These are phyloP conservation scores for Eucalyptus coolabah DNA, from an alignment of 345 rosid genomes.

Conservation along the genomic window DNA sequence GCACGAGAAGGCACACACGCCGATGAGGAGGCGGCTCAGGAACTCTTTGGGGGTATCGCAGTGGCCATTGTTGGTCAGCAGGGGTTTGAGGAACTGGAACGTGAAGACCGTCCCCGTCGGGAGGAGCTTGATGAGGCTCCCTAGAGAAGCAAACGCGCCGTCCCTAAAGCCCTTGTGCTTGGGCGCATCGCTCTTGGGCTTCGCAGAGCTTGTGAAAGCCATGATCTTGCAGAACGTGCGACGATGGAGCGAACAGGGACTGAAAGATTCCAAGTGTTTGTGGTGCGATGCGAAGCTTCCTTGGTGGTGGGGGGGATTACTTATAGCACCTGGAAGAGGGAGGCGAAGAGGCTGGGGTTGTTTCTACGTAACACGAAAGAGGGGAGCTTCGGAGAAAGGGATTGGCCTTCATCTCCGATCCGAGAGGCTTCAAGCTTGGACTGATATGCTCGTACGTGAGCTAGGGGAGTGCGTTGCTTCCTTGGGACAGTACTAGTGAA, in stretches of 20 bases:
- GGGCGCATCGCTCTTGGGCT: not conserved
- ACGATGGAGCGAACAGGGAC: not conserved
- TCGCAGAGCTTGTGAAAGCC: not conserved
- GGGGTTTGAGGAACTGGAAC: constrained; percentile 67
- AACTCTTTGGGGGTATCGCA: constrained; percentile 37
- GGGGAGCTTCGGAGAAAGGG: not conserved
- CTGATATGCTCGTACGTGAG: not conserved
- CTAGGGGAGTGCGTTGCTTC: no score
- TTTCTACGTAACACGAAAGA: constrained; percentile 6
- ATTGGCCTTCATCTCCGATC: not conserved
- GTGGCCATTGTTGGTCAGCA: constrained; percentile 58
- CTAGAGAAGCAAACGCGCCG: constrained; percentile 33
- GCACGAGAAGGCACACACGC: constrained; percentile 52
- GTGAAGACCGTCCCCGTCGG: constrained; percentile 79
- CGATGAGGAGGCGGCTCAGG: constrained; percentile 27
- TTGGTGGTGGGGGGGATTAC: not conserved
- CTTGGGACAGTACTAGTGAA: no score
- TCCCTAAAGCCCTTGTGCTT: constrained; percentile 8
- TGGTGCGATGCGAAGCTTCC: not conserved
- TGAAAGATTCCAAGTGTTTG: not conserved
- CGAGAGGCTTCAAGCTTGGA: not conserved
- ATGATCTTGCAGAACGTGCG: not conserved
- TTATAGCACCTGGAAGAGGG: not conserved
- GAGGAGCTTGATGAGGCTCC: constrained; percentile 68
- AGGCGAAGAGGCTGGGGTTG: not conserved